Evolutionary conservation across 768 basidiomycete species (phyloP), one percentile per base, ranked within the genome.

Genomic region (Kwoniella dendrophila): DNA sequence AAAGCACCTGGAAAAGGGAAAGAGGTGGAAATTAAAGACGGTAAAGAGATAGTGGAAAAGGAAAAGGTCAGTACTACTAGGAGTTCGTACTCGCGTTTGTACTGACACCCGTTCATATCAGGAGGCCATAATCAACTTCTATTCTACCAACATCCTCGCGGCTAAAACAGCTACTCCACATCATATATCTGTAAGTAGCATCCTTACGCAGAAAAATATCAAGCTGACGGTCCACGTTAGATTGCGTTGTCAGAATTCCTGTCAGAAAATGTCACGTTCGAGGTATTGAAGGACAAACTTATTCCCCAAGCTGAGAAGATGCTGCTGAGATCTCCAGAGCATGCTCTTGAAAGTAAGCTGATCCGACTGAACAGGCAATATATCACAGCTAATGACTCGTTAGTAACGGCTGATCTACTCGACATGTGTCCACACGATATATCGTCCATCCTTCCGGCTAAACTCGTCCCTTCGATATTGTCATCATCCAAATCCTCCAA

Each of bases 241-340:
- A 26, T 49, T 20, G 58, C 70, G 3, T 81, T 88, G 20, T 73
- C 83, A 62, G 87, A 86, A 63, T 88, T 91, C 75, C 83, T 90
- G 60, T 72, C 78, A 2, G 82, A 79, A 0, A 84, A 82, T 51
- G 74, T 90, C 3, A 80, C 80, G 0, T 72, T 81, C 0, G 81
- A 83, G 0, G 86, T 88, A 36, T 79, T 92, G 29, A 75, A 77
- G 1, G 76, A 80, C 4, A 78, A 80, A 0, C 80, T 94, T 44
- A 78, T 93, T 0, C 90, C 91, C 0, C 82, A 83, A 0, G 85
- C 90, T 36, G 92, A 94, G 73, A 92, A 91, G 67, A 85, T 89
- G 1, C 74, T 95, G 7, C 79, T 91, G 10, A 86, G 90, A 27
- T 88, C 89, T 1, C 92, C 94, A 0, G 93, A 95, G 76, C 82